phyloP scores from a whole-genome alignment of 768 basidiomycete species.

The Russula griseocarnosa region DNA sequence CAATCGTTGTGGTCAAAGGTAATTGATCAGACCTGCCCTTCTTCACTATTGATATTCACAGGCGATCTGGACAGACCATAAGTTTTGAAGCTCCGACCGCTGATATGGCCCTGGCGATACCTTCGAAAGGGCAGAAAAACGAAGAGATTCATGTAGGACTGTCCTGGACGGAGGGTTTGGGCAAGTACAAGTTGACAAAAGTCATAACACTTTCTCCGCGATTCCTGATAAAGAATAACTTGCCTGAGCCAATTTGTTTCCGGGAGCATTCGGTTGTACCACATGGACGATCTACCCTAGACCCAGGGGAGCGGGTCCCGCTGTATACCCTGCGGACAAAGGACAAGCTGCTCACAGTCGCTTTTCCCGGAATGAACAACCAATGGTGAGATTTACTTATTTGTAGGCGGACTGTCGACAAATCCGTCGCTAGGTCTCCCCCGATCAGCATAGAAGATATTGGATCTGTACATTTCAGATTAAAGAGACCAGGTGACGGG shows the following conservation, averaged over 20 bases:
- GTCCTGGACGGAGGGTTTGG: conserved; percentile 90
- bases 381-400: conserved; percentile 52
- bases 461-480: conserved; percentile 72
- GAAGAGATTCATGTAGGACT: conserved; percentile 79
- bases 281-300: conserved; percentile 55
- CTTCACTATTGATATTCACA: neutral
- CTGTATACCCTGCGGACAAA: conserved; percentile 63
- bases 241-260: conserved; percentile 64
- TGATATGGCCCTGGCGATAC: conserved; percentile 76
- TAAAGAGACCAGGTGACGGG: conserved; percentile 44
- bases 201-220: conserved; percentile 88
- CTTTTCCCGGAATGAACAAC: conserved; percentile 79
- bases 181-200: conserved; percentile 95
- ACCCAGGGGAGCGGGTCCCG: conserved; percentile 64
- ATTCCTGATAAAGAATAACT: conserved; percentile 83
- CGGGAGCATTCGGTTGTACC: conserved; percentile 79
- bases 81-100: conserved; percentile 90
- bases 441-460: conserved; percentile 92
- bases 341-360: conserved; percentile 76
- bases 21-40: conserved; percentile 14
- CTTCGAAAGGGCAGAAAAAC: conserved; percentile 54
- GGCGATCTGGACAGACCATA: conserved; percentile 48
- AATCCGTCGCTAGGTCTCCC: conserved; percentile 61
- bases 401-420: conserved; percentile 8
- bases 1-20: conserved; percentile 91